Evolutionary conservation across 1,284 basidiomycete genomes (phyloP).

Genomic region (Cryptococcus depauperatus): DNA sequence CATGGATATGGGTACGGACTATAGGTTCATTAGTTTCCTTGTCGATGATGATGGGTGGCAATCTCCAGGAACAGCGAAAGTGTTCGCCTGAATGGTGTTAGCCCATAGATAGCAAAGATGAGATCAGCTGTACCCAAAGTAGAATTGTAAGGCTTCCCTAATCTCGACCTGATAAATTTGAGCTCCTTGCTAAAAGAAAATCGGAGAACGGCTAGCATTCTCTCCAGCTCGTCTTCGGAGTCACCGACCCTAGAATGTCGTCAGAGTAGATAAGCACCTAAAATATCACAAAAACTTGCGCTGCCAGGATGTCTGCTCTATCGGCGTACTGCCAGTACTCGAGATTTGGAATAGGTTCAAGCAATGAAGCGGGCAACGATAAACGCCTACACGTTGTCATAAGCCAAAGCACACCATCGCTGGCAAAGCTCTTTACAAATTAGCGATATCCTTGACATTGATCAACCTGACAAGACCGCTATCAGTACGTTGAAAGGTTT

Average conservation of each 20-base stretch:
- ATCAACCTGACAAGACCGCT: conserved; percentile 47
- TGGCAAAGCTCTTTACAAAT: conserved; percentile 56
- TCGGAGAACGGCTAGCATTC: conserved; percentile 82
- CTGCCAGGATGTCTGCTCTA: conserved; percentile 82
- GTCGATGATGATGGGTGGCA: conserved; percentile 41
- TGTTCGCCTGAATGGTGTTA: conserved; percentile 53
- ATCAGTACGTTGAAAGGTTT: conserved; percentile 76
- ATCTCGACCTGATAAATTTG: conserved; percentile 82
- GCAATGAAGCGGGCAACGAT: conserved; percentile 76
- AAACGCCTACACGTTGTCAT: conserved; percentile 55
- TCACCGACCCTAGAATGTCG: conserved; percentile 65
- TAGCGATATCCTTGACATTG: conserved; percentile 79
- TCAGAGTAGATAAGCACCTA: neutral
- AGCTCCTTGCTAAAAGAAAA: conserved; percentile 92
- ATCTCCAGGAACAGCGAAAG: conserved; percentile 68
- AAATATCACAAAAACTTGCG: conserved; percentile 51
- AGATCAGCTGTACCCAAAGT: conserved; percentile 54
- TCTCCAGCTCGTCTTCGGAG: conserved; percentile 77
- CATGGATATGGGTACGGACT: conserved; percentile 44
- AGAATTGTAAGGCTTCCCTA: conserved; percentile 94
- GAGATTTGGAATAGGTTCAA: conserved; percentile 86
- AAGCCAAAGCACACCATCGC: neutral
- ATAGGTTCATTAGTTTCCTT: conserved; percentile 43
- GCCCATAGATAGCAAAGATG: neutral
- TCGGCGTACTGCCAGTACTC: conserved; percentile 96